Evolutionary conservation across 257 asterid genomes (phyloP).

Genomic region (Capsicum chinense): DNA sequence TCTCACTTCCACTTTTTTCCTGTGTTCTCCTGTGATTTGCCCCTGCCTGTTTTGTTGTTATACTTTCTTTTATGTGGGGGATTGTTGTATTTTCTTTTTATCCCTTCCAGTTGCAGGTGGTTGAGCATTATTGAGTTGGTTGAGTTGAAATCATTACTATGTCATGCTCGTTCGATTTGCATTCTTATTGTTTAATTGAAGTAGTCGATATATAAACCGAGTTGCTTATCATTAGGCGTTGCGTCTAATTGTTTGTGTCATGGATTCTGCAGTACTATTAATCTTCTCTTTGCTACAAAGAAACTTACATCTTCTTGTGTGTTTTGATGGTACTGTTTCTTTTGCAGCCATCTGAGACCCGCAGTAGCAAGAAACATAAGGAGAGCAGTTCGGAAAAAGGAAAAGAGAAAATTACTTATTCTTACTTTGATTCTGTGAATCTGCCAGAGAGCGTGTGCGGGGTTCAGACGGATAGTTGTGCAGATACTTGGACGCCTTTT

Average conservation of each 20-base stretch:
- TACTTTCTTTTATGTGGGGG: neutral
- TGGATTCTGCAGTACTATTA: too few species aligned
- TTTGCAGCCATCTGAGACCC: slow-evolving; percentile 35
- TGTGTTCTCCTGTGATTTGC: neutral
- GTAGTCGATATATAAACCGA: neutral
- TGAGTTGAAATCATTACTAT: too few species aligned
- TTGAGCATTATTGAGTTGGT: accelerated
- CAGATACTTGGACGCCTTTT: slow-evolving; percentile 35
- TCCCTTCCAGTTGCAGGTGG: neutral
- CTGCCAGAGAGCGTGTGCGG: slow-evolving; percentile 36
- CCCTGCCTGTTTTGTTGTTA: neutral
- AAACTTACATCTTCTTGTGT: neutral
- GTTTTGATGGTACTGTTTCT: neutral
- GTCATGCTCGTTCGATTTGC: neutral
- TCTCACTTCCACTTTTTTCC: neutral
- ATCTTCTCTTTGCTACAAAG: neutral
- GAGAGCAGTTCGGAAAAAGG: too few species aligned
- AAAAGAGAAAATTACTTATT: too few species aligned
- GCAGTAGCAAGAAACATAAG: too few species aligned
- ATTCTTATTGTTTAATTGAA: neutral
- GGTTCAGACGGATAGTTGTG: slow-evolving; percentile 28
- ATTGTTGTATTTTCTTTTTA: neutral
- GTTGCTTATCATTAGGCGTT: neutral
- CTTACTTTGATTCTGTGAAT: neutral
- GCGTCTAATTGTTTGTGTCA: too few species aligned